Conservation (phyloP, 2,329 filamentous ascomycete species). For the Calonectria crousiana region DNA sequence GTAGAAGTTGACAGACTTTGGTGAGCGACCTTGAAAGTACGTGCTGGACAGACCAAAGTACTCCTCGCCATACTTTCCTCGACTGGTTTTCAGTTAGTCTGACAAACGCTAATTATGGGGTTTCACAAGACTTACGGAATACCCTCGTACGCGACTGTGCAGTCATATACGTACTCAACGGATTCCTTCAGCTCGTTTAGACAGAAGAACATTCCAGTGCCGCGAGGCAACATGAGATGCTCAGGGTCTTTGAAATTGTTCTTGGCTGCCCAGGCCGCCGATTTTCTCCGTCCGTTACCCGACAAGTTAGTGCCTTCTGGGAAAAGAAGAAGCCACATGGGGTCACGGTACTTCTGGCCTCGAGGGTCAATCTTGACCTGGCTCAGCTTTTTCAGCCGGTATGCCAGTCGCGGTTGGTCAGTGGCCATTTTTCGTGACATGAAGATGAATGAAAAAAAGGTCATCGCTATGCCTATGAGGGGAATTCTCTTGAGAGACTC, state of each 20-base stretch:
- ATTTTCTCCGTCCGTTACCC: constrained; percentile 76
- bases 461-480: constrained; percentile 83
- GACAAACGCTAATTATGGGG: constrained; percentile 15
- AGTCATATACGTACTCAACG: constrained; percentile 89
- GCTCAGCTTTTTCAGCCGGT: constrained; percentile 79
- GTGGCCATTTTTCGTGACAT: constrained; percentile 90
- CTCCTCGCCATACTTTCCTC: constrained; percentile 88
- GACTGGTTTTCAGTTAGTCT: constrained; percentile 58
- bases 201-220: constrained; percentile 85
- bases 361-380: constrained; percentile 64
- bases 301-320: constrained; percentile 90
- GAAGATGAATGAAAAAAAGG: constrained; percentile 92
- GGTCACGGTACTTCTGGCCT: constrained; percentile 71
- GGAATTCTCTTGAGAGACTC: constrained; percentile 87
- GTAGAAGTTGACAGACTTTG: constrained; percentile 96
- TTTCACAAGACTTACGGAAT: constrained; percentile 75
- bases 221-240: constrained; percentile 82
- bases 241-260: constrained; percentile 77
- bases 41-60: constrained; percentile 89
- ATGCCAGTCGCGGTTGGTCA: constrained; percentile 80
- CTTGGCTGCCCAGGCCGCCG: constrained; percentile 82
- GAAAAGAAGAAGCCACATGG: constrained; percentile 92
- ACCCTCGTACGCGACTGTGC: constrained; percentile 95
- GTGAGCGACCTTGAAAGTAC: constrained; percentile 88
- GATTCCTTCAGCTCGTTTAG: constrained; percentile 79